Conservation (phyloP, 2,329 filamentous ascomycete species). For the Fusarium vanettenii region DNA sequence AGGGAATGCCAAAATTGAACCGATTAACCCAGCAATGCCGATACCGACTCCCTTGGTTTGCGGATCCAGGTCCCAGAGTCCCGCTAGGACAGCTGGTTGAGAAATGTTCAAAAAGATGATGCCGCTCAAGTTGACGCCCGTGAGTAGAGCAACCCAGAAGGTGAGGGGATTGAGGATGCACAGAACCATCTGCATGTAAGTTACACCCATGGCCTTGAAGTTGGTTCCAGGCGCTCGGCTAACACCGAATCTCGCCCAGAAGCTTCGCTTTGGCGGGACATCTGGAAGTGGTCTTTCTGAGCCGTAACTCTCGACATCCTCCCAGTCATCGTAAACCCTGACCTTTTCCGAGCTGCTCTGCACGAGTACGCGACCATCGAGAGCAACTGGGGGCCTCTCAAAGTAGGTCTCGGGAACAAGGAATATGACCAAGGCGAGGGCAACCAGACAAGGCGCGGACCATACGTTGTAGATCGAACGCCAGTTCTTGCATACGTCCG, state of each 20-base stretch:
- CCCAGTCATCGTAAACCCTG: slow-evolving; percentile 18
- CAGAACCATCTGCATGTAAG: slow-evolving; percentile 34
- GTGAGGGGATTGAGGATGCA: slow-evolving; percentile 35
- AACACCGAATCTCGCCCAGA: slow-evolving; percentile 12
- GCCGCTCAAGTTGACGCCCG: slow-evolving; percentile 23
- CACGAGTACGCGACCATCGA: slow-evolving; percentile 14
- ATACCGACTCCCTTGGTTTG: background rate
- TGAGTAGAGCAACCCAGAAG: slow-evolving; percentile 34
- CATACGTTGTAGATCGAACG: slow-evolving; percentile 22
- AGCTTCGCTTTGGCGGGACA: background rate
- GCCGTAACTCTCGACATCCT: background rate
- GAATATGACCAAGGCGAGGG: background rate
- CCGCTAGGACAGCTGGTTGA: background rate
- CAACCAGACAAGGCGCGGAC: background rate
- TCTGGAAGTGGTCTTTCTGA: slow-evolving; percentile 18
- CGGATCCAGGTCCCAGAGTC: rapidly evolving
- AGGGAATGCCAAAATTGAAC: slow-evolving; percentile 16
- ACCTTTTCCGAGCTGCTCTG: slow-evolving; percentile 25
- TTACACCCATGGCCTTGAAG: slow-evolving; percentile 6
- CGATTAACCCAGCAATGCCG: slow-evolving; percentile 1
- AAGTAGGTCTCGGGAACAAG: slow-evolving; percentile 32
- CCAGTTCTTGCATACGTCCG: background rate
- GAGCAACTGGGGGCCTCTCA: slow-evolving; percentile 26
- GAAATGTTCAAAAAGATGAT: slow-evolving; percentile 23
- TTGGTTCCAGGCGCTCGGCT: slow-evolving; percentile 14